Conservation (phyloP, 2,329 filamentous ascomycete species). For the Beauveria caledonica region DNA sequence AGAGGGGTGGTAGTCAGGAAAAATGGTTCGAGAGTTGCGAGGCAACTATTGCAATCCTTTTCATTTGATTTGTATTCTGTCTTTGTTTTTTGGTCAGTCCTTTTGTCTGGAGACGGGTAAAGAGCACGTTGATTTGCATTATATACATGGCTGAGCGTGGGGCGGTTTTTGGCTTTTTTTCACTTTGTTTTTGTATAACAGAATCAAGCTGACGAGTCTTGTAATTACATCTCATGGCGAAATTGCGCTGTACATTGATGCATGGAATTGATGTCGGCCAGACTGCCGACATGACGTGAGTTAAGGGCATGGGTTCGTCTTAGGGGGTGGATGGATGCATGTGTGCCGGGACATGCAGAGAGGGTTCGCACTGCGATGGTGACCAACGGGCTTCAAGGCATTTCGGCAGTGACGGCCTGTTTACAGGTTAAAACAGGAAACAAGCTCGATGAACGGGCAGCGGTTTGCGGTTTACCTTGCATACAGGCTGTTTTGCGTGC, state of each 20-base stretch:
- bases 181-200: slow-evolving; percentile 6
- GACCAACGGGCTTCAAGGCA: background rate
- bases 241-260: background rate
- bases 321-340: background rate
- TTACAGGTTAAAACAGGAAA: too few relatives aligned
- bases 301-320: background rate
- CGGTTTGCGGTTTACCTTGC: too few relatives aligned
- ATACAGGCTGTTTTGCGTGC: too few relatives aligned
- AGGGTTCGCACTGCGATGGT: background rate
- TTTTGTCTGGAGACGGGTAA: background rate
- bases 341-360: background rate
- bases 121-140: background rate
- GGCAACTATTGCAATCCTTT: background rate
- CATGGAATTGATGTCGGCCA: background rate
- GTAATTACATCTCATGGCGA: background rate
- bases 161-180: background rate
- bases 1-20: background rate
- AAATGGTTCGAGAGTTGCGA: background rate
- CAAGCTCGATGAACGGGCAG: too few relatives aligned
- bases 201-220: background rate
- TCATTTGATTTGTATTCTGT: slow-evolving; percentile 1
- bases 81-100: background rate
- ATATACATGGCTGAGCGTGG: slow-evolving; percentile 6
- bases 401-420: too few relatives aligned
- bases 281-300: background rate